A percentile compares a stretch with the other conserved stretches of the same genome.
Evolutionary conservation across 2,329 filamentous ascomycete species (phyloP).

Genomic region (Aspergillus hiratsukae): DNA sequence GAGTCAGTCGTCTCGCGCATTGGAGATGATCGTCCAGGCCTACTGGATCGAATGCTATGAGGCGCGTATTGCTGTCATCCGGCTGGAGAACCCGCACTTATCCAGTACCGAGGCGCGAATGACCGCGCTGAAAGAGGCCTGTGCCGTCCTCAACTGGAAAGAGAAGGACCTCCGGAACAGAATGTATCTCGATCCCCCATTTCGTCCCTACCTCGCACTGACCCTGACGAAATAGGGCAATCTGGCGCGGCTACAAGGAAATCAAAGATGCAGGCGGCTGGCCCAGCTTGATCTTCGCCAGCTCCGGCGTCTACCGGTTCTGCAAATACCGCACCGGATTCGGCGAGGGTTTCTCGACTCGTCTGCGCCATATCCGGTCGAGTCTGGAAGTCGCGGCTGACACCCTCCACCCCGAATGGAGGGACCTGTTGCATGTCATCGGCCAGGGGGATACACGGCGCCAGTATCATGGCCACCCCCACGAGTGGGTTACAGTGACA

Average conservation of each 20-base stretch:
- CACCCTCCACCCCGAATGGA: conserved; percentile 52
- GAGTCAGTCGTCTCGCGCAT: conserved; percentile 51
- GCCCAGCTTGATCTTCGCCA: conserved; percentile 53
- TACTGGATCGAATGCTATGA: conserved; percentile 55
- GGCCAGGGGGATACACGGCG: conserved; percentile 11
- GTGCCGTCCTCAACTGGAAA: conserved; percentile 51
- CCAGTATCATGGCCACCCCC: conserved; percentile 20
- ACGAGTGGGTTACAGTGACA: conserved; percentile 21
- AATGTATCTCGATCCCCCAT: conserved; percentile 14
- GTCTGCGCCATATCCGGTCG: conserved; percentile 42
- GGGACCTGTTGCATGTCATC: conserved; percentile 37
- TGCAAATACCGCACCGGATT: conserved; percentile 58
- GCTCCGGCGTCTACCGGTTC: conserved; percentile 56
- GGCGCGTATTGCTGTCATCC: conserved; percentile 44
- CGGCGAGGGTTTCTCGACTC: conserved; percentile 47
- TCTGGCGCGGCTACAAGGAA: conserved; percentile 58
- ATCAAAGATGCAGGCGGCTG: conserved; percentile 56
- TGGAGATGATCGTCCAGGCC: conserved; percentile 57
- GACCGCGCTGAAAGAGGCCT: conserved; percentile 50
- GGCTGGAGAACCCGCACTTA: conserved; percentile 35
- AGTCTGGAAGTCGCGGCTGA: conserved; percentile 53
- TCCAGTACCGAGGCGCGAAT: conserved; percentile 49
- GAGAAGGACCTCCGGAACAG: conserved; percentile 55
- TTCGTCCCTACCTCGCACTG: not conserved
- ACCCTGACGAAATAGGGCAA: conserved; percentile 24